Conservation (phyloP, 2,329 filamentous ascomycete species). For the Aureobasidium uvarum region DNA sequence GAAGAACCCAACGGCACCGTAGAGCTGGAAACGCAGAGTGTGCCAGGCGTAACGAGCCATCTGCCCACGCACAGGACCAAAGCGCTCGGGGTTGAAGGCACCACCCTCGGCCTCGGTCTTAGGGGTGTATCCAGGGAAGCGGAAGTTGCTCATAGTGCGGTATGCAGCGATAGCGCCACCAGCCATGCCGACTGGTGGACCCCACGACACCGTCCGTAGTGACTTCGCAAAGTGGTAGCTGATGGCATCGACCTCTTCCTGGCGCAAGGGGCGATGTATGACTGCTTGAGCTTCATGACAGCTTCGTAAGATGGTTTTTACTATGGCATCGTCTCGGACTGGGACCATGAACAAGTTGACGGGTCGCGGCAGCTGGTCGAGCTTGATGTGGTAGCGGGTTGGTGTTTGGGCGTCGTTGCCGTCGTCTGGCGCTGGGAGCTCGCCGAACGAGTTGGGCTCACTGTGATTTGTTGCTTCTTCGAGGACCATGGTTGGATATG, state of each 20-base stretch:
- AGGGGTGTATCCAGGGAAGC: constrained; percentile 47
- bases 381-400: constrained; percentile 38
- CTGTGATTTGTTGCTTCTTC: neutral
- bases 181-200: constrained; percentile 38
- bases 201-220: constrained; percentile 43
- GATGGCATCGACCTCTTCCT: constrained; percentile 46
- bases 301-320: constrained; percentile 36
- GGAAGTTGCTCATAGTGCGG: constrained; percentile 37
- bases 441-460: constrained; percentile 15
- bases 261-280: constrained; percentile 41
- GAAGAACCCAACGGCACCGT: constrained; percentile 36
- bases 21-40: constrained; percentile 34
- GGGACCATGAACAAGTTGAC: constrained; percentile 39
- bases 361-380: constrained; percentile 41
- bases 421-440: neutral
- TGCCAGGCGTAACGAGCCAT: constrained; percentile 39
- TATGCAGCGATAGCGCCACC: constrained; percentile 40
- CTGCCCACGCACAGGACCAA: constrained; percentile 37
- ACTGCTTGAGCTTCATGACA: constrained; percentile 36
- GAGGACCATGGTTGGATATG: neutral
- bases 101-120: constrained; percentile 39
- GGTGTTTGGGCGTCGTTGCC: constrained; percentile 9
- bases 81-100: constrained; percentile 43
- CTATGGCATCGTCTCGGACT: constrained; percentile 35
- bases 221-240: constrained; percentile 43